Evolutionary conservation across 1,284 basidiomycete genomes (phyloP), one percentile per base, ranked within the genome.

Genomic region (Trichosporon ovoides): DNA sequence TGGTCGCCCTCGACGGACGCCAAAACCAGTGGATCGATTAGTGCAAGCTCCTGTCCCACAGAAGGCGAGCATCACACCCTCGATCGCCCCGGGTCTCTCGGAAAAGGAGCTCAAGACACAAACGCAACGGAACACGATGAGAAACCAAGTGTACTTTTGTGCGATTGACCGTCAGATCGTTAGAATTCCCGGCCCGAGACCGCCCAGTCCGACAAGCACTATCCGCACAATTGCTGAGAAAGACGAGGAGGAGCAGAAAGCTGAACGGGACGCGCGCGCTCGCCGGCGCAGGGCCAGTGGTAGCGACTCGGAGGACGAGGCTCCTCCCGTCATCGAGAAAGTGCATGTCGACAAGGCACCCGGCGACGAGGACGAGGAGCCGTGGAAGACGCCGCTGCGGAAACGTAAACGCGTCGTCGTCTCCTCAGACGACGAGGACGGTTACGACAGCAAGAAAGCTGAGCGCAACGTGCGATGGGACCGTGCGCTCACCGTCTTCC

Each of bases 321-420:
- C 38, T 1, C 11, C 19, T 11, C 43, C 43, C 5, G 43, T 31
- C 24, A 31, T 48, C 24, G 43, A 48, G 22, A 48, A 16, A 5
- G 24, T 48, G 7, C 10, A 13, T 7, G 10, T 53, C 4, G 50
- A 38, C 20, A 56, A 46, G 12, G 61, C 22, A 18, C 53, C 18
- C 77, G 84, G 66, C 87, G 85, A 11, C 83, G 88, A 6, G 88
- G 89, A 91, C 18, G 88, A 89, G 35, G 89, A 91, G 22, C 88
- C 89, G 34, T 92, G 88, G 66, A 81, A 82, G 68, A 87, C 86
- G 2, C 88, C 84, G 0, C 78, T 79, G 11, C 53, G 71, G 54
- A 67, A 68, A 9, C 38, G 53, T 3, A 75, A 75, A 53, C 65
- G 67, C 20, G 53, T 58, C 10, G 68, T 67, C 52, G 77, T 77